Base-by-base conservation (phyloP, 768 basidiomycete genomes). In the Boletus sp. region DNA sequence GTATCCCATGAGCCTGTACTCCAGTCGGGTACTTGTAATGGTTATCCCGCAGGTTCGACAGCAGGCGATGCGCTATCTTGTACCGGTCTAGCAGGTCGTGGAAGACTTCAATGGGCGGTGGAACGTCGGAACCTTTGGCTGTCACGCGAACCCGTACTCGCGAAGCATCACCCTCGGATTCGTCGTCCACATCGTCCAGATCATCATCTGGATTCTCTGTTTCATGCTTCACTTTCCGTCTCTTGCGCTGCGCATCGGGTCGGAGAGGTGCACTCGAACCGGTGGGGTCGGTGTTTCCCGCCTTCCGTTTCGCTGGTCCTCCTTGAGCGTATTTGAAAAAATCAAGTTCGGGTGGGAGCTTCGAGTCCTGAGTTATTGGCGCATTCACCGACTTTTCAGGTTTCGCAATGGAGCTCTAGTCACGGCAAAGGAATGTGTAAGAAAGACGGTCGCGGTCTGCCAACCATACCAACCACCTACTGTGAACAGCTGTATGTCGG, bases 241-340 rank as follows among this genome's bases (percentile, higher is more conserved):
- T 76, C 72, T 60, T 75, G 37, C 63, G 50, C 24, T 62, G 64
- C 5, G 50, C 37, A 42, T 54, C 50, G 4, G 59, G 52, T 18
- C 29, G 52, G 52, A 40, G 48, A 42, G 55, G 53, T 45, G 56
- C 56, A 32, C 57, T 54, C 37, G 57, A 58, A 58, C 40, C 52
- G 41, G 62, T 54, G 28, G 58, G 51, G 35, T 59, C 58, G 42
- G 58, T 52, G 62, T 57, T 52, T 29, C 52, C 64, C 18, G 62
- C 62, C 67, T 85, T 86, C 52, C 85, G 80, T 67, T 89, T 89
- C 35, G 67, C 71, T 8, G 75, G 61, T 17, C 76, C 76, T 28
- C 79, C 81, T 59, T 84, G 80, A 3, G 89, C 86, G 59, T 92
- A 93, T 64, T 89, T 93, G 76, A 98, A 98, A 72, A 96, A 95